Conservation (phyloP, 805 yeast genomes). For the Pichia scutulata region DNA sequence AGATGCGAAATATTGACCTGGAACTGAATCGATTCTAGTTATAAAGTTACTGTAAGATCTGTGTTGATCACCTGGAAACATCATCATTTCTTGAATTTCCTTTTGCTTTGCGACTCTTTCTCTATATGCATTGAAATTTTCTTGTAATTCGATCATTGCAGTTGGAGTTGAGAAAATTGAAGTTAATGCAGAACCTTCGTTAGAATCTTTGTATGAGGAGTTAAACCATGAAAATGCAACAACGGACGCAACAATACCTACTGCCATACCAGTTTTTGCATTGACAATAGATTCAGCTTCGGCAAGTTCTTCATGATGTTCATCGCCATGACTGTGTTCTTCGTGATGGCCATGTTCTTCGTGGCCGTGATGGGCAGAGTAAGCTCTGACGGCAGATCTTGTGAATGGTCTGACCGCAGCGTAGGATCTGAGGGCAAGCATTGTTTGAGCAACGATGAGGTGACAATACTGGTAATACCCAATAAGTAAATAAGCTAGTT, state of each 20-base stretch:
- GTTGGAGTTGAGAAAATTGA: slow-evolving; percentile 14
- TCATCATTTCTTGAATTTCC: slow-evolving; percentile 15
- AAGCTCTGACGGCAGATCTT: slow-evolving; percentile 1
- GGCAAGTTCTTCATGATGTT: slow-evolving; percentile 18
- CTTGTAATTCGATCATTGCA: slow-evolving; percentile 16
- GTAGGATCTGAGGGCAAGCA: not conserved
- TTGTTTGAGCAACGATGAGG: not conserved
- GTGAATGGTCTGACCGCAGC: not conserved
- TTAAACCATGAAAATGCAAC: slow-evolving; percentile 42
- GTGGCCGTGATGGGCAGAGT: slow-evolving; percentile 11
- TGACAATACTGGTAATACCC: too few relatives aligned
- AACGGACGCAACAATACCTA: slow-evolving; percentile 20
- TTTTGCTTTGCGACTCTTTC: slow-evolving; percentile 17
- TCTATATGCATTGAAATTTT: slow-evolving; percentile 18
- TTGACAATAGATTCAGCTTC: slow-evolving; percentile 26
- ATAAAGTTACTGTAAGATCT: slow-evolving; percentile 13
- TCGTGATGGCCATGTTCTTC: slow-evolving; percentile 12
- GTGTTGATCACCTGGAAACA: slow-evolving; percentile 13
- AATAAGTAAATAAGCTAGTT: not conserved
- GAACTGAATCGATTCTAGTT: slow-evolving; percentile 24
- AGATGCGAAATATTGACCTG: slow-evolving; percentile 25
- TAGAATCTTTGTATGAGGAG: slow-evolving; percentile 41
- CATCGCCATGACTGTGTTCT: slow-evolving; percentile 12
- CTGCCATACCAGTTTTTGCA: slow-evolving; percentile 17
- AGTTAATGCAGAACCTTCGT: slow-evolving; percentile 26